phyloP scores from a whole-genome alignment of 1,284 basidiomycete species.

The Bjerkandera adusta region DNA sequence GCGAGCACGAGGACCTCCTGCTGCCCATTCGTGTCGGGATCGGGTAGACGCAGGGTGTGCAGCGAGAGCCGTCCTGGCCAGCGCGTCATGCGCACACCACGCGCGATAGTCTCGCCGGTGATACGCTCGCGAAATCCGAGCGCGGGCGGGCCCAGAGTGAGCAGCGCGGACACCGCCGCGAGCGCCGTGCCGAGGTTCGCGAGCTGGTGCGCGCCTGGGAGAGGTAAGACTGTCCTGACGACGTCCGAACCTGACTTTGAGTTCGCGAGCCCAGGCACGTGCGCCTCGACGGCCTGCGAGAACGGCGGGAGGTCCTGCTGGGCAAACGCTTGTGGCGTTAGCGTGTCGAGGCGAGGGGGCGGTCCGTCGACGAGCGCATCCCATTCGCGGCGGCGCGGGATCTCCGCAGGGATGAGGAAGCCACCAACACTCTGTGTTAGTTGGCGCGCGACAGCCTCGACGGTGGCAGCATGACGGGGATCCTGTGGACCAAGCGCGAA shows the following conservation, averaged over 20 bases:
- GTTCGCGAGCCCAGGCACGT: conserved; percentile 36
- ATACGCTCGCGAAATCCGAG: conserved; percentile 36
- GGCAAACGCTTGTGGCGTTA: conserved; percentile 37
- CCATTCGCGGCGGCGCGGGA: conserved; percentile 35
- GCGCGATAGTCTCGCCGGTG: conserved; percentile 43
- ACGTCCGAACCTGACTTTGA: background rate
- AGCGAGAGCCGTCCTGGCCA: conserved; percentile 91
- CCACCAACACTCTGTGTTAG: conserved; percentile 39
- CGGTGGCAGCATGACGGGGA: conserved; percentile 44
- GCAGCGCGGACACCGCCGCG: conserved; percentile 62
- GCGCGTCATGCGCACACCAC: conserved; percentile 56
- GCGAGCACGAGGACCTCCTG: conserved; percentile 56
- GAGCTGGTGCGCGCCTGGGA: conserved; percentile 83
- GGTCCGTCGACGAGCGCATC: conserved; percentile 37
- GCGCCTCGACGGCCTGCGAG: conserved; percentile 37
- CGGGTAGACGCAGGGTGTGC: conserved; percentile 35
- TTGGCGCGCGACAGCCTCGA: conserved; percentile 29
- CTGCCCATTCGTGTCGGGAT: conserved; percentile 29
- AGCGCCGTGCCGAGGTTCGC: conserved; percentile 77
- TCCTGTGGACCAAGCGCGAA: conserved; percentile 80
- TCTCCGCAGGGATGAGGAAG: conserved; percentile 35
- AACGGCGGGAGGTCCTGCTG: conserved; percentile 43
- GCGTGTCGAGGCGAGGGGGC: conserved; percentile 28
- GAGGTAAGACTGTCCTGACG: conserved; percentile 48
- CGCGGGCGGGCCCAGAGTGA: conserved; percentile 34